These are phyloP conservation scores for Rhexocercosporidium sp. DNA, from an alignment of 2,329 filamentous ascomycete genomes.

Conservation along the genomic window DNA sequence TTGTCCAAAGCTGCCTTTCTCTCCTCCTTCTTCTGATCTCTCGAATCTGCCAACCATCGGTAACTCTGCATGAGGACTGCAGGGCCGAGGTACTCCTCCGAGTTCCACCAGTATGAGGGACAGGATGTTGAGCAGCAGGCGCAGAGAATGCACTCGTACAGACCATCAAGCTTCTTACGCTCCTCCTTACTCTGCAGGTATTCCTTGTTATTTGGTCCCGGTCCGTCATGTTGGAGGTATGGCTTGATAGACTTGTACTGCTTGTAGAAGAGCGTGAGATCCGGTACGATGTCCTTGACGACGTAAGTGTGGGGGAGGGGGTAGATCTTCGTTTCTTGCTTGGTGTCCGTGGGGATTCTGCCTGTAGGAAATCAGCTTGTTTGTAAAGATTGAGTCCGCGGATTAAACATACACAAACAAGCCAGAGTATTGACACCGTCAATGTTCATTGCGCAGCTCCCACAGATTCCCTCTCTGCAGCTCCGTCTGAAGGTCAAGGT, in stretches of 20 bases:
- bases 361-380: conserved; percentile 59
- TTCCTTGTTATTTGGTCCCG: conserved; percentile 85
- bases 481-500: conserved; percentile 95
- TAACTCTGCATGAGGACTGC: conserved; percentile 97
- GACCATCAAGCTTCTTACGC: conserved; percentile 90
- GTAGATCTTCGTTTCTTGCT: conserved; percentile 90
- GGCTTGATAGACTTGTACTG: conserved; percentile 99
- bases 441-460: conserved; percentile 99
- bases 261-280: conserved; percentile 99
- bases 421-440: conserved; percentile 98
- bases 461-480: conserved; percentile 98
- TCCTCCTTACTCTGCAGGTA: conserved; percentile 90
- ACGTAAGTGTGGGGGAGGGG: conserved; percentile 98
- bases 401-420: conserved; percentile 80
- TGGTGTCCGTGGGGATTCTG: conserved; percentile 86
- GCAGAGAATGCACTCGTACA: conserved; percentile 99
- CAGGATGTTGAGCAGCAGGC: conserved; percentile 99
- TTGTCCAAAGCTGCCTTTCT: conserved; percentile 94
- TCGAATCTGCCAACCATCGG: conserved; percentile 94
- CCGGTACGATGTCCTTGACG: conserved; percentile 97
- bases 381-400: not conserved
- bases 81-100: conserved; percentile 96
- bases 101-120: conserved; percentile 99
- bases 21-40: conserved; percentile 87
- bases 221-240: conserved; percentile 90